Base-by-base conservation (phyloP, 139 green algal species). In the Astrephomene gubernaculifera region DNA sequence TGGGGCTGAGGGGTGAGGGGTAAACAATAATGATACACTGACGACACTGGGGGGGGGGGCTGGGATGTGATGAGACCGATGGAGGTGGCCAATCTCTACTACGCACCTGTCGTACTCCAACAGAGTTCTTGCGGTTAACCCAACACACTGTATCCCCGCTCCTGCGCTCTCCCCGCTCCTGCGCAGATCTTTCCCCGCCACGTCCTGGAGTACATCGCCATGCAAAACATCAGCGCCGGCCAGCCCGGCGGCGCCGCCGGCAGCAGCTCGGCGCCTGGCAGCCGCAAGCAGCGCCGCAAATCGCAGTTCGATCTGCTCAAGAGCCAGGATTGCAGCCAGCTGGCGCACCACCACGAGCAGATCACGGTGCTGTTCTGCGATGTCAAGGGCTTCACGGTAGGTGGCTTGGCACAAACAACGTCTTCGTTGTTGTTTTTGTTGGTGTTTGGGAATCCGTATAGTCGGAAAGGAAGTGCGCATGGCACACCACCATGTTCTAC, bases 321-420 rank as follows among this genome's bases (percentile, higher is more conserved):
- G 57, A 72, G 76, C 76, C 76, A 83, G 60, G 76, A 83, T 43
- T 83, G 76, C 76, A 73, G 60, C 76, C 60, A 83, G 54, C 76
- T 83, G 57, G 76, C 76, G 60, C 57, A 83, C 76, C 61, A 83
- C 76, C 76, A 83, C 61, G 49, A 67, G 43, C 53, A 82, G 81
- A 76, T 82, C 57, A 80, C 71, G 0, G 57, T 89, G 33, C 78
- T 89, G 27, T 89, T 89, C 78, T 89, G 85, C 45, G 85, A 89
- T 60, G 85, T 89, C 71, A 85, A 87, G 38, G 86, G 86, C 60
- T 89, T 89, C 71, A 89, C 86, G 39, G 71, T 80, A 24, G 45
- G 71, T n/a, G 49, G 17, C 49, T 12, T 12, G 49, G 49, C 14
- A 57, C n/a, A n/a, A n/a, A n/a, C n/a, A n/a, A n/a, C n/a, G n/a